These are phyloP conservation scores for Psilocybe cubensis DNA, from an alignment of 768 basidiomycete genomes.

Conservation along the genomic window DNA sequence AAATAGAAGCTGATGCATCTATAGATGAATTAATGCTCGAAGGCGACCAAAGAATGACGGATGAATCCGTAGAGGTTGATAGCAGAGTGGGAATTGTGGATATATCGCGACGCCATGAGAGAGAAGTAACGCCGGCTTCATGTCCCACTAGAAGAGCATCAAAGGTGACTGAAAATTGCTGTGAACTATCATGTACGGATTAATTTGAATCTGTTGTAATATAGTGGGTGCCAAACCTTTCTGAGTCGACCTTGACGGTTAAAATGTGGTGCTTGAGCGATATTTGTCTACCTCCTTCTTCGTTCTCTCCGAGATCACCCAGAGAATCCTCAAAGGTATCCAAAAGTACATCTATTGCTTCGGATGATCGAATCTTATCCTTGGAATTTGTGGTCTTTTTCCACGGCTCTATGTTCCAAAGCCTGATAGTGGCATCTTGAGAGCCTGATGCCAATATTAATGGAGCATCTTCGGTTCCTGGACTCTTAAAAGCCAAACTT, in stretches of 20 bases:
- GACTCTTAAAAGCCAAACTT: constrained; percentile 66
- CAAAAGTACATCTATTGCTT: constrained; percentile 72
- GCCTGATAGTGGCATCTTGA: constrained; percentile 90
- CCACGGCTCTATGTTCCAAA: constrained; percentile 82
- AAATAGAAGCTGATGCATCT: constrained; percentile 63
- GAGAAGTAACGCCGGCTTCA: constrained; percentile 87
- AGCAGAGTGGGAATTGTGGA: constrained; percentile 56
- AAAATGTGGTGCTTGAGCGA: constrained; percentile 87
- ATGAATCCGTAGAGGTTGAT: constrained; percentile 96
- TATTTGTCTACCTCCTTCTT: constrained; percentile 84
- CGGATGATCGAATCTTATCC: constrained; percentile 20
- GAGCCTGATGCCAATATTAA: constrained; percentile 91
- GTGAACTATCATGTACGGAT: constrained; percentile 27
- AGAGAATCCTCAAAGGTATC: constrained; percentile 89
- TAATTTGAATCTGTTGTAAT: too few species aligned
- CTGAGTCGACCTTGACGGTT: constrained; percentile 54
- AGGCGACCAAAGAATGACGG: constrained; percentile 93
- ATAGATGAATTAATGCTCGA: constrained; percentile 45
- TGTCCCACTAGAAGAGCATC: constrained; percentile 97
- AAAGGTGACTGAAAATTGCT: constrained; percentile 80
- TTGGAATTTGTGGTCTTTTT: constrained; percentile 27
- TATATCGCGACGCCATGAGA: constrained; percentile 74
- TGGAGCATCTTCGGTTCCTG: constrained; percentile 36
- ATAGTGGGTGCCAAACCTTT: too few species aligned
- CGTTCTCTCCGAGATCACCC: constrained; percentile 67